Evolutionary conservation across 2,329 filamentous ascomycete genomes (phyloP).

Genomic region (Chlorencoelia australis): DNA sequence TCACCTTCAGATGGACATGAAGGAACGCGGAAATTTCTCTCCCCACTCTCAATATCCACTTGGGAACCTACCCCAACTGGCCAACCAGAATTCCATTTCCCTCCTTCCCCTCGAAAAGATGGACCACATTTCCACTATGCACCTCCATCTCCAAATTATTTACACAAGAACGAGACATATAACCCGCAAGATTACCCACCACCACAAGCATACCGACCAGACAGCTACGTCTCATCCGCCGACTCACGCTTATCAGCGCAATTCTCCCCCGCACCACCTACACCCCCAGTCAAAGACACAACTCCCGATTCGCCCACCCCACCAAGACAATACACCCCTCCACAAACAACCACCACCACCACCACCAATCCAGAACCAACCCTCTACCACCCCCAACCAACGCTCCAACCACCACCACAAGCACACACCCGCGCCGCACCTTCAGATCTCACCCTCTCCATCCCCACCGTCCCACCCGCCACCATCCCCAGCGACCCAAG

Average conservation of each 20-base stretch:
- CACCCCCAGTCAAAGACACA: conserved; percentile 4
- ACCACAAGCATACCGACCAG: conserved; percentile 11
- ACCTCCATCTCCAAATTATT: conserved; percentile 36
- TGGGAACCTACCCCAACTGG: too few species aligned
- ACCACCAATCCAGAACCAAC: conserved; percentile 13
- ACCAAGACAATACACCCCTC: conserved; percentile 1
- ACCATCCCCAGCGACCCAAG: conserved; percentile 25
- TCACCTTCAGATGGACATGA: conserved; percentile 28
- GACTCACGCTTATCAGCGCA: conserved; percentile 12
- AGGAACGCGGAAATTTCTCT: conserved; percentile 28
- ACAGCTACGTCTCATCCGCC: neutral
- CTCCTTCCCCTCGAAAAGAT: conserved; percentile 36
- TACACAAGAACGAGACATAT: conserved; percentile 20
- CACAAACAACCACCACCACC: conserved; percentile 8
- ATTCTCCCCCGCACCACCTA: conserved; percentile 12
- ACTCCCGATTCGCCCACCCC: conserved; percentile 2
- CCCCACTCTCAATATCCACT: conserved; percentile 10
- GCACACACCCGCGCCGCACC: too few species aligned
- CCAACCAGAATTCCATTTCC: conserved; percentile 50
- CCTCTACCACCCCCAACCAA: conserved; percentile 7
- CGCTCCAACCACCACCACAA: conserved; percentile 2
- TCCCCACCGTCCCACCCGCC: conserved; percentile 19
- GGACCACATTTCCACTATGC: conserved; percentile 50
- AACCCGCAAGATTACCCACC: conserved; percentile 22
- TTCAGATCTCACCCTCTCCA: too few species aligned